phyloP scores from a whole-genome alignment of 2,329 filamentous ascomycete genomes.

The Aureobasidium sp. region DNA sequence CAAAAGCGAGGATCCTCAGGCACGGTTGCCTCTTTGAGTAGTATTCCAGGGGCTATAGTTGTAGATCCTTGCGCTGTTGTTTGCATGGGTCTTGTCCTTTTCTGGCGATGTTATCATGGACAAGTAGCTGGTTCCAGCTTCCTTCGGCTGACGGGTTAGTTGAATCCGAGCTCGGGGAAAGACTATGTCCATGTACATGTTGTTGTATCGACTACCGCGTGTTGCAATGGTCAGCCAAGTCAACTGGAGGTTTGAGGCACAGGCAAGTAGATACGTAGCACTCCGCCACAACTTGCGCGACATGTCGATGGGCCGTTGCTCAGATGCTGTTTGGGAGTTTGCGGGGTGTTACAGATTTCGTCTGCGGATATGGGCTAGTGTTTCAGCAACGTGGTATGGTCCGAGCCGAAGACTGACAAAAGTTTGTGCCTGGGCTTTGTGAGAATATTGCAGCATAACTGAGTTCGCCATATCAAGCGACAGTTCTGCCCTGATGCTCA shows the following conservation, averaged over 20 bases:
- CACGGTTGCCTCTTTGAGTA: not conserved
- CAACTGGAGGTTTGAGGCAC: too few species aligned
- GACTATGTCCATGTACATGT: not conserved
- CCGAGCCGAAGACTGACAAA: not conserved
- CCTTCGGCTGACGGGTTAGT: too few species aligned
- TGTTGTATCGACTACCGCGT: not conserved
- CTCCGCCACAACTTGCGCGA: not conserved
- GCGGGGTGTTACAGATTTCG: not conserved
- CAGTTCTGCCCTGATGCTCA: not conserved
- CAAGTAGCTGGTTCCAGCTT: not conserved
- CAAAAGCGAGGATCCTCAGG: not conserved
- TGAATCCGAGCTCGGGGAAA: too few species aligned
- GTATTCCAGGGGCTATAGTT: not conserved
- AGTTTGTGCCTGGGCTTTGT: not conserved
- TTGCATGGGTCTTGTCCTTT: not conserved
- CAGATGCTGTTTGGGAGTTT: slow-evolving; percentile 1
- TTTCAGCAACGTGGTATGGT: slow-evolving; percentile 2
- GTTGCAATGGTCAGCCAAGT: not conserved
- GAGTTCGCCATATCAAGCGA: not conserved
- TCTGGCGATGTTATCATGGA: not conserved
- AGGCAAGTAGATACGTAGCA: too few species aligned
- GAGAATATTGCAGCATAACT: not conserved
- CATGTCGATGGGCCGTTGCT: not conserved
- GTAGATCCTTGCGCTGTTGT: not conserved
- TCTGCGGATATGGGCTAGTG: not conserved